These are phyloP conservation scores for Sporothrix mexicana DNA, from an alignment of 2,329 filamentous ascomycete genomes.

Conservation along the genomic window DNA sequence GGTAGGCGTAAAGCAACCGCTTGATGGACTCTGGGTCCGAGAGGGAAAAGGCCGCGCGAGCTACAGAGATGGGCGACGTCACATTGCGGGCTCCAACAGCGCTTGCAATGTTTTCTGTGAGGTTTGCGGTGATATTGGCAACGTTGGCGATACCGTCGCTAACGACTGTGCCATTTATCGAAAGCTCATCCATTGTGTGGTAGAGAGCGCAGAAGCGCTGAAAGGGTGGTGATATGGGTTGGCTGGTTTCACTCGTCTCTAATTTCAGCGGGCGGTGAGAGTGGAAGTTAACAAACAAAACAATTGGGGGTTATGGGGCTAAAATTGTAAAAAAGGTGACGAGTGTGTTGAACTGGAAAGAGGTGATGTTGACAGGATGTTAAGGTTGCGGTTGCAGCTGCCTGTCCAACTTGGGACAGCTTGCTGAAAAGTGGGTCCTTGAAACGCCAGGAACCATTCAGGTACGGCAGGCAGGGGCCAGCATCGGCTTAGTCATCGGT, in stretches of 20 bases:
- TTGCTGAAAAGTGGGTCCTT: too few relatives aligned
- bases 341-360: too few relatives aligned
- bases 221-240: too few relatives aligned
- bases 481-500: background rate
- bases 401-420: too few relatives aligned
- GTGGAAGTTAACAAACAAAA: too few relatives aligned
- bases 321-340: too few relatives aligned
- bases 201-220: background rate
- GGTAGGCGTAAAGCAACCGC: slow-evolving; percentile 20
- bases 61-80: background rate
- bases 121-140: background rate
- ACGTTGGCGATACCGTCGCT: background rate
- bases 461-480: too few relatives aligned
- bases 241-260: too few relatives aligned
- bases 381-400: too few relatives aligned
- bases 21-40: slow-evolving; percentile 3
- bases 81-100: background rate
- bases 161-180: background rate
- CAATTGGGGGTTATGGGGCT: too few relatives aligned
- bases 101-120: background rate
- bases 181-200: slow-evolving; percentile 13
- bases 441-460: background rate
- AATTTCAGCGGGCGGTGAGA: too few relatives aligned
- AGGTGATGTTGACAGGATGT: too few relatives aligned
- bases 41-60: background rate